Evolutionary conservation across 202 grass and related monocot genomes (phyloP).

Genomic region (Digitaria exilis): DNA sequence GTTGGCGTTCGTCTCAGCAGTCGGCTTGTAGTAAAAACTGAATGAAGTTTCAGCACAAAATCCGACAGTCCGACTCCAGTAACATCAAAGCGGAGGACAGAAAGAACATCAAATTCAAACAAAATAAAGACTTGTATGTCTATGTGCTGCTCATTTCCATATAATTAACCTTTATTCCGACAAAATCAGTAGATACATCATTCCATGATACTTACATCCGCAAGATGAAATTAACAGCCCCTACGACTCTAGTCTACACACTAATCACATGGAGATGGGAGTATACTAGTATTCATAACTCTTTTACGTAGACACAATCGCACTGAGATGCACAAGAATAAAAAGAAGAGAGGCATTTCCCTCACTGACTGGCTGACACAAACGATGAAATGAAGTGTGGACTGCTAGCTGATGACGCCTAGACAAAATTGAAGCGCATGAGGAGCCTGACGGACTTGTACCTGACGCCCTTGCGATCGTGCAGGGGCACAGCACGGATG

Average conservation of each 20-base stretch:
- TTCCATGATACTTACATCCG: background rate
- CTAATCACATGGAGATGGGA: background rate
- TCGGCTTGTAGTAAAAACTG: background rate
- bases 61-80: too few relatives aligned
- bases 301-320: background rate
- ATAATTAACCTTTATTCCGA: background rate
- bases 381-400: too few relatives aligned
- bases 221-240: background rate
- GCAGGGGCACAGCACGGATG: slow-evolving; percentile 30
- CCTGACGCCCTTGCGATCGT: slow-evolving; percentile 57
- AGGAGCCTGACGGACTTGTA: slow-evolving; percentile 76
- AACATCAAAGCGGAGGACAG: too few relatives aligned
- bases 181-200: slow-evolving; percentile 6
- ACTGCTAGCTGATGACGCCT: background rate
- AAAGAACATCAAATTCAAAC: background rate
- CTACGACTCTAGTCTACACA: background rate
- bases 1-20: background rate
- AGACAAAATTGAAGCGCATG: slow-evolving; percentile 68
- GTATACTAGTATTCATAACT: background rate
- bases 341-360: background rate
- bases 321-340: background rate
- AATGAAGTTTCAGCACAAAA: background rate
- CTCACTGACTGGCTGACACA: background rate
- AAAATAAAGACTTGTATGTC: background rate
- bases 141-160: background rate